Percentiles rank a stretch among this genome's conserved stretches.
These are phyloP conservation scores for Naganishia cerealis DNA, from an alignment of 1,284 basidiomycete genomes.

Conservation along the genomic window DNA sequence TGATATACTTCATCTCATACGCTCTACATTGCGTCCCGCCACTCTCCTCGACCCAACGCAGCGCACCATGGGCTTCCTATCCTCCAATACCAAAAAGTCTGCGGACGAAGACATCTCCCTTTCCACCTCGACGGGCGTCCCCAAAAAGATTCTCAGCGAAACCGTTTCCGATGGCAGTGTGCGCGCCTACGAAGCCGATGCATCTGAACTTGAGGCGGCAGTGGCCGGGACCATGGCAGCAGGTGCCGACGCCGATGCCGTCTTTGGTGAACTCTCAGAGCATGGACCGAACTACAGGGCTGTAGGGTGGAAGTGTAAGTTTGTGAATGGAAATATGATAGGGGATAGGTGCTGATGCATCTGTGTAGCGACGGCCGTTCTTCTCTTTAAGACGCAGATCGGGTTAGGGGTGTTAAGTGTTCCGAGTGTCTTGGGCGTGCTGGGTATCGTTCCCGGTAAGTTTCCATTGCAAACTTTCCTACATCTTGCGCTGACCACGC, in stretches of 20 bases:
- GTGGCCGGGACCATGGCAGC: conserved; percentile 15
- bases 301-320: conserved; percentile 34
- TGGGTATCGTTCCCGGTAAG: conserved; percentile 62
- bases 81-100: background rate
- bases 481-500: conserved; percentile 47
- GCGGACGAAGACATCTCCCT: background rate
- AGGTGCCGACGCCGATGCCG: conserved; percentile 34
- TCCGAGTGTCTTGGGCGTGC: conserved; percentile 60
- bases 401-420: conserved; percentile 64
- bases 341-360: background rate
- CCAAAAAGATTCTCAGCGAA: background rate
- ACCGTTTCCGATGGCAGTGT: background rate
- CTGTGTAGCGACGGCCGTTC: conserved; percentile 43
- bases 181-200: conserved; percentile 19
- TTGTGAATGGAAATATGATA: background rate
- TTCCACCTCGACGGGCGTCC: background rate
- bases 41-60: background rate
- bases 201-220: conserved; percentile 15
- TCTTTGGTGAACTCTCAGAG: conserved; percentile 41
- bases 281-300: conserved; percentile 42
- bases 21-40: background rate
- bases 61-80: conserved; percentile 14
- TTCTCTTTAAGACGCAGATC: conserved; percentile 65
- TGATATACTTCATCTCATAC: background rate
- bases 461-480: conserved; percentile 37